These are phyloP conservation scores for Xylariaceae sp. DNA, from an alignment of 2,329 filamentous ascomycete species.

Conservation along the genomic window DNA sequence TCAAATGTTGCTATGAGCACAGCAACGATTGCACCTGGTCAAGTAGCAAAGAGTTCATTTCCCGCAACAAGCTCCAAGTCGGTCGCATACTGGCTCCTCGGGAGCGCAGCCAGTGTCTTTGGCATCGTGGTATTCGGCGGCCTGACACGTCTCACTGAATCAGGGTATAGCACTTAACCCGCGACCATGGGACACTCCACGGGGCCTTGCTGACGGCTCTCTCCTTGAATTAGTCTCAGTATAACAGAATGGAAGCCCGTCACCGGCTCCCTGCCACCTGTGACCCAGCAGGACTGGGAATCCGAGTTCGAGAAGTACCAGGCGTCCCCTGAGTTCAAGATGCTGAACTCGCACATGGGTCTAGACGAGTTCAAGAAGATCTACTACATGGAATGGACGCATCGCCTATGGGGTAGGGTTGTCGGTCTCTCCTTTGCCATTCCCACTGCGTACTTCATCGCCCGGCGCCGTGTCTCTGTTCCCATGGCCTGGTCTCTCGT, in stretches of 20 bases:
- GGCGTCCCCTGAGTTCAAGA: slow-evolving; percentile 84
- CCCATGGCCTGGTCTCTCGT: slow-evolving; percentile 73
- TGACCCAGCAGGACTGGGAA: slow-evolving; percentile 78
- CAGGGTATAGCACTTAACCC: slow-evolving; percentile 58
- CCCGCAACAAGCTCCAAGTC: slow-evolving; percentile 65
- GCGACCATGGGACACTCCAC: background rate
- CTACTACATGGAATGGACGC: slow-evolving; percentile 99
- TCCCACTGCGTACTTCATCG: slow-evolving; percentile 84
- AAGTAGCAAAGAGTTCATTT: slow-evolving; percentile 40
- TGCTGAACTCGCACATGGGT: slow-evolving; percentile 89
- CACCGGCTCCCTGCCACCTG: slow-evolving; percentile 83
- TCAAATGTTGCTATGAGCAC: slow-evolving; percentile 10
- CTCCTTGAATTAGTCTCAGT: slow-evolving; percentile 60
- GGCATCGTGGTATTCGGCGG: slow-evolving; percentile 96
- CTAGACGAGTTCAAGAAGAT: slow-evolving; percentile 96
- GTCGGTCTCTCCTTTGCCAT: slow-evolving; percentile 87
- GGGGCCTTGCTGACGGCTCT: slow-evolving; percentile 6
- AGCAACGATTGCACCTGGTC: slow-evolving; percentile 17
- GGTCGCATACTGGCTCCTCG: slow-evolving; percentile 90
- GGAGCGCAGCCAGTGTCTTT: slow-evolving; percentile 88
- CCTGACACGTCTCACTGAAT: slow-evolving; percentile 89
- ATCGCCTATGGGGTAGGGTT: slow-evolving; percentile 88
- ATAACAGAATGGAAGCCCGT: slow-evolving; percentile 99
- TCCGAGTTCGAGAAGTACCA: slow-evolving; percentile 91
- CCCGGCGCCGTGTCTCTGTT: slow-evolving; percentile 69